phyloP scores from a whole-genome alignment of 2,329 filamentous ascomycete genomes.

The Zymoseptoria ardabiliae region DNA sequence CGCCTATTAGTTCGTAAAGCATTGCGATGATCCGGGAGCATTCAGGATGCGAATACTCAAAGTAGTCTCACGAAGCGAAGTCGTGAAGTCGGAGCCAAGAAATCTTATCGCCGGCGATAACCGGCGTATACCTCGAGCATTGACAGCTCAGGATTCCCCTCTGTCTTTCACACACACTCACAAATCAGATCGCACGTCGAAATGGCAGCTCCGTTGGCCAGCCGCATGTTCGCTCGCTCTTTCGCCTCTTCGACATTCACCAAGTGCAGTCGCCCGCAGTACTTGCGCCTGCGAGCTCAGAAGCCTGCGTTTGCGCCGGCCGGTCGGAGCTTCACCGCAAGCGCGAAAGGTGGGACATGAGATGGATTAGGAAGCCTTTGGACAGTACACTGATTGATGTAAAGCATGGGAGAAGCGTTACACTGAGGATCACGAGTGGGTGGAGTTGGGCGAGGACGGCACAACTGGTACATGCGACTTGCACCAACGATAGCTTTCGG shows the following conservation, averaged over 20 bases:
- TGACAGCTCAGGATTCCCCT: not conserved
- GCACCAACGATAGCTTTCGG: not conserved
- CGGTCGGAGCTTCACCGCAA: constrained; percentile 23
- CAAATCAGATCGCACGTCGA: not conserved
- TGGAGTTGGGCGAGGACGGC: constrained; percentile 76
- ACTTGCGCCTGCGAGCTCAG: constrained; percentile 20
- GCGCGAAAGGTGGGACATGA: constrained; percentile 20
- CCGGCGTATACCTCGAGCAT: not conserved
- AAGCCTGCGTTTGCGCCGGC: constrained; percentile 9
- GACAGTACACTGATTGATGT: not conserved
- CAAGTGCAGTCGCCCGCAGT: constrained; percentile 24
- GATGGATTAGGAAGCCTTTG: not conserved
- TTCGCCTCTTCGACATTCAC: constrained; percentile 15
- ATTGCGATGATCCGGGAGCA: constrained; percentile 41
- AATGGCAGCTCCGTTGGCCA: constrained; percentile 14
- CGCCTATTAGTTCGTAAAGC: constrained; percentile 96
- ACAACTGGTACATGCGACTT: constrained; percentile 56
- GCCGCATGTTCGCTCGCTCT: constrained; percentile 17
- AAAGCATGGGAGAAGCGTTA: constrained; percentile 69
- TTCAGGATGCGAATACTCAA: not conserved
- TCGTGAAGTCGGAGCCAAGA: constrained; percentile 5
- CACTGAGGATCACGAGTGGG: constrained; percentile 97
- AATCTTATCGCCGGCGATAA: not conserved
- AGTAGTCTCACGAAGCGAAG: not conserved
- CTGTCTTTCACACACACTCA: not conserved